Percentiles rank a stretch among this genome's conserved stretches.
Evolutionary conservation across 495 filamentous ascomycete species (phyloP).

Genomic region (Tuber indicum): DNA sequence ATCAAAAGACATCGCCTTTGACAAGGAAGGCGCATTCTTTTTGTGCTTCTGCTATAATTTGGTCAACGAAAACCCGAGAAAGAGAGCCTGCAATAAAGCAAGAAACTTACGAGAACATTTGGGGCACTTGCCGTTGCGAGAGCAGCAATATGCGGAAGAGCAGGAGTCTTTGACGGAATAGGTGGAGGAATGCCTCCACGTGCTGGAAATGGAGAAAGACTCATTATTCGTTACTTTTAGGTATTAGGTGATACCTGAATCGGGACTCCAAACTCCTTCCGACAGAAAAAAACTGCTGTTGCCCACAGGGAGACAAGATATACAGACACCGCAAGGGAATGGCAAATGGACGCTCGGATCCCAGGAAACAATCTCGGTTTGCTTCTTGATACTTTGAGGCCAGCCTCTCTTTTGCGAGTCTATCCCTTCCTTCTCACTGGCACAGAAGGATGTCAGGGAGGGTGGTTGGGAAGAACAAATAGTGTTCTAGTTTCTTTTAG

Average conservation of each 20-base stretch:
- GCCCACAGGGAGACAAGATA: conserved; percentile 19
- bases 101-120: conserved; percentile 12
- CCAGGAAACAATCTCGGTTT: conserved; percentile 17
- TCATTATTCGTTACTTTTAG: conserved; percentile 34
- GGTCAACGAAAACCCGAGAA: conserved; percentile 3
- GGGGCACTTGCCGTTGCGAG: conserved; percentile 14
- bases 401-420: conserved; percentile 32
- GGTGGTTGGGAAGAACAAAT: conserved; percentile 17
- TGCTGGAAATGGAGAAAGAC: conserved; percentile 32
- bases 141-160: conserved; percentile 21
- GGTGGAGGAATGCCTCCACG: conserved; percentile 30
- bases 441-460: conserved; percentile 20
- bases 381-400: conserved; percentile 29
- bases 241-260: conserved; percentile 18
- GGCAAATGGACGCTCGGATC: conserved; percentile 4
- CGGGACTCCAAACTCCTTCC: conserved; percentile 19
- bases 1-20: conserved; percentile 25
- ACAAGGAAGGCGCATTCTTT: conserved; percentile 19
- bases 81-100: conserved; percentile 8
- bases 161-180: conserved; percentile 32
- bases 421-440: conserved; percentile 21
- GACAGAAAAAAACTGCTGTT: conserved; percentile 9
- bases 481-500: conserved; percentile 20
- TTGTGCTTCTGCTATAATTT: conserved; percentile 28
- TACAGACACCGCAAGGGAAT: conserved; percentile 9